A percentile compares a stretch with the other conserved stretches of the same genome.
These are phyloP conservation scores for Sonneratia caseolaris DNA, from an alignment of 345 rosid species.

Conservation along the genomic window DNA sequence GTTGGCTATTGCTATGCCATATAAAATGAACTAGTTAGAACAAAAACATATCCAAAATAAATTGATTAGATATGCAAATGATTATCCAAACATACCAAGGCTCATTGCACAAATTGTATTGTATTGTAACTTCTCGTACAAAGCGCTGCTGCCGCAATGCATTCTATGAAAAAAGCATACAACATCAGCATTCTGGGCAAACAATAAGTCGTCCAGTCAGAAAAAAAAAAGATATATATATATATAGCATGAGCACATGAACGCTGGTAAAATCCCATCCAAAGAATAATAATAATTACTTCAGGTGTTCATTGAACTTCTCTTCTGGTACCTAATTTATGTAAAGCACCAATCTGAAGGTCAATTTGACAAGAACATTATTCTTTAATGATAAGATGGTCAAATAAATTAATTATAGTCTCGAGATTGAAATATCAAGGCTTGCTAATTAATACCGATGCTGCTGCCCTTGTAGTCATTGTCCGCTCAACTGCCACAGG, in stretches of 20 bases:
- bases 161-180: constrained; percentile 36
- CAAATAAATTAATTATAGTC: not conserved
- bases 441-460: constrained; percentile 52
- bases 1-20: not conserved
- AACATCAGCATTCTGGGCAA: not conserved
- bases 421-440: not conserved
- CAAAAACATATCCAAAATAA: not conserved
- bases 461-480: constrained; percentile 99
- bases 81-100: constrained; percentile 58
- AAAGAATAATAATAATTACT: not conserved
- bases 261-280: not conserved
- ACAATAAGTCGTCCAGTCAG: not conserved
- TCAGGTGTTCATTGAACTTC: not conserved
- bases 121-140: constrained; percentile 96
- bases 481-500: constrained; percentile 98
- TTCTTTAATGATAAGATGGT: not conserved
- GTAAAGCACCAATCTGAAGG: not conserved
- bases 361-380: not conserved
- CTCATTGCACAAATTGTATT: constrained; percentile 98
- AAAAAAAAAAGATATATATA: not conserved
- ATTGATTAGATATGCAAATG: constrained; percentile 2
- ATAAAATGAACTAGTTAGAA: not conserved
- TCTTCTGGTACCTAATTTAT: not conserved
- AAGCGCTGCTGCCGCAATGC: constrained; percentile 95
- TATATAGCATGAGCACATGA: not conserved